Conservation (phyloP, 129 eudicot genomes). For the Dittrichia graveolens region DNA sequence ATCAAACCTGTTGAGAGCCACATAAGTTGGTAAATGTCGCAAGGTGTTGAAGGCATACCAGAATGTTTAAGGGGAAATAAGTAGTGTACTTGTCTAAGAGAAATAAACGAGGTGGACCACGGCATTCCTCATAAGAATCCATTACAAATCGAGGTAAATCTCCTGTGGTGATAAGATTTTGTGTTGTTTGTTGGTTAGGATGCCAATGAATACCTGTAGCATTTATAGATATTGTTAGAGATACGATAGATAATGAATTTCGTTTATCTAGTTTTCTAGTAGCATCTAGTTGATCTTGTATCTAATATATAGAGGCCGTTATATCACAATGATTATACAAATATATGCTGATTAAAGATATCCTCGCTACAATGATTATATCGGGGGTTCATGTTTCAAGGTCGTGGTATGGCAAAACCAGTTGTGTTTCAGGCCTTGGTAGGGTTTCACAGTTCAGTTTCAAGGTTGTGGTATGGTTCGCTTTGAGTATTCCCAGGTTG, state of each 20-base stretch:
- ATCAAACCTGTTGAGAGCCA: constrained; percentile 69
- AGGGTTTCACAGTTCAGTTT: no score
- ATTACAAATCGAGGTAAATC: constrained; percentile 92
- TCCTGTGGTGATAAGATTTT: constrained; percentile 70
- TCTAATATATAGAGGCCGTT: no score
- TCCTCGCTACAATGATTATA: no score
- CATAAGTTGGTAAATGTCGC: constrained; percentile 23
- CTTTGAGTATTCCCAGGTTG: no score
- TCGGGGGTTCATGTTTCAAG: no score
- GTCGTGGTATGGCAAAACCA: no score
- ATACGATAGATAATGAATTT: no score
- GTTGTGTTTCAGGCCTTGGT: no score
- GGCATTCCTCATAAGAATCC: constrained; percentile 94
- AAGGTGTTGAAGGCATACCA: constrained; percentile 20
- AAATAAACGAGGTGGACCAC: constrained; percentile 94
- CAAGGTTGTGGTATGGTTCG: no score
- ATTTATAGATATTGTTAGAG: constrained; percentile 11
- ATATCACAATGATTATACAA: constrained; percentile 7
- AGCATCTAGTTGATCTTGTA: no score
- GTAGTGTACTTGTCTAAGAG: constrained; percentile 90
- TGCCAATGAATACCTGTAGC: constrained; percentile 90
- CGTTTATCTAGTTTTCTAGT: no score
- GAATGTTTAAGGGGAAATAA: constrained; percentile 2
- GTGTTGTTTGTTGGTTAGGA: constrained; percentile 56
- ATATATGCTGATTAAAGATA: no score